Conservation (phyloP, 305 asterid genomes). For the Nicotiana rustica region DNA sequence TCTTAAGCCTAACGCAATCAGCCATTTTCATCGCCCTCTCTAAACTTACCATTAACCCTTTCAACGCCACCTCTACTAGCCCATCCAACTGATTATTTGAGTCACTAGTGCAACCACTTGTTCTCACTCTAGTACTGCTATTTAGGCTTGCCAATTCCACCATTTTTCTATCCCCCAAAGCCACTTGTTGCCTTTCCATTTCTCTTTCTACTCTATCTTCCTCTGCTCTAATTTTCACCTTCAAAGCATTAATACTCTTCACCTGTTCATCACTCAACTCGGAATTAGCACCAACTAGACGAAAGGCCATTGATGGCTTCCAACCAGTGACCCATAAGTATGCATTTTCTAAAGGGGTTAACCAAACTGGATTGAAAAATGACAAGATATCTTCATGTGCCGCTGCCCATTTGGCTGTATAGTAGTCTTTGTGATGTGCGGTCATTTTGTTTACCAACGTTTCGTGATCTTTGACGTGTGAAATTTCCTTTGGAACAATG, state of each 20-base stretch:
- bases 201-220: slow-evolving; percentile 73
- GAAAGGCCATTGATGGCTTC: slow-evolving; percentile 68
- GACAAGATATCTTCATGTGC: slow-evolving; percentile 63
- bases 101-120: slow-evolving; percentile 4
- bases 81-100: slow-evolving; percentile 35
- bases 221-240: slow-evolving; percentile 50
- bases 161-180: slow-evolving; percentile 57
- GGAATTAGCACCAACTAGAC: slow-evolving; percentile 45
- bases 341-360: slow-evolving; percentile 60
- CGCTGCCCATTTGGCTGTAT: slow-evolving; percentile 62
- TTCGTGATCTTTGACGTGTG: slow-evolving; percentile 24
- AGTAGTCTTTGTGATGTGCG: slow-evolving; percentile 67
- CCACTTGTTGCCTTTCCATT: slow-evolving; percentile 78
- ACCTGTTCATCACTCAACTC: slow-evolving; percentile 55
- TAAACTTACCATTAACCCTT: slow-evolving; percentile 49
- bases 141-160: slow-evolving; percentile 53
- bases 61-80: slow-evolving; percentile 55
- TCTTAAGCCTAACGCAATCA: slow-evolving; percentile 68
- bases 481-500: slow-evolving; percentile 30
- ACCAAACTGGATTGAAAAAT: slow-evolving; percentile 64
- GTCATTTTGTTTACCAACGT: slow-evolving; percentile 52
- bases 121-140: slow-evolving; percentile 25
- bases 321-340: slow-evolving; percentile 72
- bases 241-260: slow-evolving; percentile 48
- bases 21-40: slow-evolving; percentile 80